These are phyloP conservation scores for Bruguiera hainesii DNA, from an alignment of 441 rosid genomes.

Conservation along the genomic window DNA sequence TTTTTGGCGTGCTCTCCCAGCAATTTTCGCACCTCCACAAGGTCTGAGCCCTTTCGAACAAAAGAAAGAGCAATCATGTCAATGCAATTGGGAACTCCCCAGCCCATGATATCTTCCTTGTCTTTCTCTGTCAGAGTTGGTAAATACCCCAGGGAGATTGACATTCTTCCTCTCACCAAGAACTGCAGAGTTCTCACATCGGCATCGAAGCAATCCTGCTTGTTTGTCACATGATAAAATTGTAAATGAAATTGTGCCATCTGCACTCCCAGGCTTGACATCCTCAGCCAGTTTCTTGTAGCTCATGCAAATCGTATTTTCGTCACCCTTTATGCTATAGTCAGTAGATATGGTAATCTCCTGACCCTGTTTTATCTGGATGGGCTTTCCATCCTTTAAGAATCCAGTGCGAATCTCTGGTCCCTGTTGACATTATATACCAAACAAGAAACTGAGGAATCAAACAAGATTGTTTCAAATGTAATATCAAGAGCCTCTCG, in stretches of 20 bases:
- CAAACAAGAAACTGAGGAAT: neutral
- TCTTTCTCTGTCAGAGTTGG: constrained; percentile 94
- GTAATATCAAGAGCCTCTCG: neutral
- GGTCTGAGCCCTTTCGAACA: constrained; percentile 91
- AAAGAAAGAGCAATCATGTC: constrained; percentile 95
- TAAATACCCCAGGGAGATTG: constrained; percentile 95
- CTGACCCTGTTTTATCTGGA: constrained; percentile 71
- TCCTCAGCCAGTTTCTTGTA: constrained; percentile 78
- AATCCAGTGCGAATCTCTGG: constrained; percentile 99
- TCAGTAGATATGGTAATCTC: constrained; percentile 75
- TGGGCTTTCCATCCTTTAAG: constrained; percentile 75
- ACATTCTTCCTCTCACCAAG: constrained; percentile 95
- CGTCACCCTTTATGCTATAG: constrained; percentile 72
- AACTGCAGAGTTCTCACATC: constrained; percentile 81
- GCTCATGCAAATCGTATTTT: constrained; percentile 78
- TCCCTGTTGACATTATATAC: constrained; percentile 47
- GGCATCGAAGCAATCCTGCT: constrained; percentile 64
- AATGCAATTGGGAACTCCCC: constrained; percentile 88
- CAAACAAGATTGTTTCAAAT: neutral
- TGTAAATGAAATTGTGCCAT: constrained; percentile 79
- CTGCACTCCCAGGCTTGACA: constrained; percentile 82
- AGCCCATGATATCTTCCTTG: constrained; percentile 74
- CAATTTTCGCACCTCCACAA: constrained; percentile 66
- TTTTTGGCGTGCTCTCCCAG: constrained; percentile 71
- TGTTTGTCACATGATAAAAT: constrained; percentile 65